Base-by-base conservation (phyloP, 192 early-diverging fungal genomes). In the Backusella morwellensis region DNA sequence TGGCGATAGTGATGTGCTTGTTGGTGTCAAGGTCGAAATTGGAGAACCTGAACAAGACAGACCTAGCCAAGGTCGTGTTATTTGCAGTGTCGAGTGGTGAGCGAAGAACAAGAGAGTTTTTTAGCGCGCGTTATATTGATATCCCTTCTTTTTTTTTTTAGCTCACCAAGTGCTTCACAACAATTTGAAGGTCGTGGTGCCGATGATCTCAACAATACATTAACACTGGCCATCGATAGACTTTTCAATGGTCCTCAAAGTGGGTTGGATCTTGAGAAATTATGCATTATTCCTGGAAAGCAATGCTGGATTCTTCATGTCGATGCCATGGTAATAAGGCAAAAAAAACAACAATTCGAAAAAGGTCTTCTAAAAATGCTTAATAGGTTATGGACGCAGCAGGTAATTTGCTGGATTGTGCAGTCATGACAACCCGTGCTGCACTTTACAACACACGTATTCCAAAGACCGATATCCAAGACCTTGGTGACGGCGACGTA, bases 11-110 rank as follows among this genome's bases (percentile, higher is more conserved):
- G 95, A 97, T 70, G 91, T 98, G 1, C 86, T 99, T 11, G 97
- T 98, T 29, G 97, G 98, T 19, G 90, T 99, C 76, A 99, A 98
- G 81, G 95, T 95, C 12, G 95, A 97, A 75, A 92, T 98, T 69
- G 94, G 92, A 17, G 85, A 87, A 50, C 89, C 88, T 72, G 84
- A 88, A 14, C 87, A 84, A 54, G 91, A 91, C 73, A 87, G 86
- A 29, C 90, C 83, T 54, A 86, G 91, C 66, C 73, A 76, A 52
- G 93, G 95, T 21, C 82, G 90, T 50, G 87, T 99, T 34, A 80
- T 93, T 14, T 97, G 95, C 86, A 92, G 90, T 75, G 96, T 98
- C 1, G 98, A 98, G 78, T 99, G 96, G 92, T 92, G 87, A 79
- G 77, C 47, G 14, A 42, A 54, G 6, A 73, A 77, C 19, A 35